Evolutionary conservation across 495 filamentous ascomycete genomes (phyloP), one percentile per base, ranked within the genome.

Genomic region (Trichoderma asperelloides): DNA sequence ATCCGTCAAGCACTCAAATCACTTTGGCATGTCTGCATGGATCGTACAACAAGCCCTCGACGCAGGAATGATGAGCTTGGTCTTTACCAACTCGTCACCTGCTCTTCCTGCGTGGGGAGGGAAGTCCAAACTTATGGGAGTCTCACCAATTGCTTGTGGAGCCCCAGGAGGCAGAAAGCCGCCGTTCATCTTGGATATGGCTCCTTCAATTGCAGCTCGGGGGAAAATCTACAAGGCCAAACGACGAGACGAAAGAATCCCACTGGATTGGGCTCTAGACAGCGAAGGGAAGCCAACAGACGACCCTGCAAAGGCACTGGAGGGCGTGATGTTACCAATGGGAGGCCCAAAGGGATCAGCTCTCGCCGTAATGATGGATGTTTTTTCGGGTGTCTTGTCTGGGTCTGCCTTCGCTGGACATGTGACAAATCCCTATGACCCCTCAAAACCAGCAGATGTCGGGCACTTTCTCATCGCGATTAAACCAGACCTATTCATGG

Each of bases 1-100:
- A 7, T 83, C 81, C 57, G 81, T 92, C 70, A 89, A 87, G 74
- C 87, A 87, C 75, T 87, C 84, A 67, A 93, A 93, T 73, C 90
- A 93, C 74, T 91, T 91, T 70, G 90, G 90, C 66, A 92, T 91
- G 89, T 84, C 83, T 0, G 89, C 89, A 0, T 91, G 89, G 89
- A 66, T 92, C 9, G 89, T 91, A 41, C 85, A 88, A 73, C 87
- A 91, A 74, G 90, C 90, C 12, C 69, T 90, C 57, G 86, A 91
- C 60, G 85, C 82, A 7, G 85, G 82, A 13, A 89, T 91, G 87
- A 86, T 91, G 84, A 84, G 80, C 64, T 78, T 93, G 0, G 89
- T 92, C 5, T 93, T 93, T 69, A 93, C 90, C 41, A 93, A 92
- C 75, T 88, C 85, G 11, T 89, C 86, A 23, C 88, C 89, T 0